Evolutionary conservation across 768 basidiomycete species (phyloP).

Genomic region (Sistotremastrum suecicum): DNA sequence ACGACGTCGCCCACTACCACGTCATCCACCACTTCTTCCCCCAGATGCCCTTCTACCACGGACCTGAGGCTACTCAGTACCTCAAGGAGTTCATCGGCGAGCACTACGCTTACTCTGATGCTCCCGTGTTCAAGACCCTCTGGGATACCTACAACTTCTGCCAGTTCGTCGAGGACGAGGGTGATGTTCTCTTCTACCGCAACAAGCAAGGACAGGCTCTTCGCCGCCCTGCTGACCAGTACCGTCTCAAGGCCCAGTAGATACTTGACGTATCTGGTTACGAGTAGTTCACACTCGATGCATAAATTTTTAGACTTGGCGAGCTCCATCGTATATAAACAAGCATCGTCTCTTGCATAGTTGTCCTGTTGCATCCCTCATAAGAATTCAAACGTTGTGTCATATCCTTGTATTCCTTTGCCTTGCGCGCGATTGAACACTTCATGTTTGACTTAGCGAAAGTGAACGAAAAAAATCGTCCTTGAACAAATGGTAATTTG

Average conservation of each 20-base stretch:
- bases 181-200: constrained; percentile 40
- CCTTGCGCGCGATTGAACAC: too few species aligned
- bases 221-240: constrained; percentile 9
- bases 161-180: constrained; percentile 46
- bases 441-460: too few species aligned
- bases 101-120: constrained; percentile 23
- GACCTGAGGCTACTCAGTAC: constrained; percentile 38
- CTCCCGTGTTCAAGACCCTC: constrained; percentile 45
- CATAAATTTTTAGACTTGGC: too few species aligned
- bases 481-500: too few species aligned
- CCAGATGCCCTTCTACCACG: constrained; percentile 51
- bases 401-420: too few species aligned
- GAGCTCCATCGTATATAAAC: too few species aligned
- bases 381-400: too few species aligned
- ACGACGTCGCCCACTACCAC: constrained; percentile 51
- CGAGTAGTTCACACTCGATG: too few species aligned
- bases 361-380: too few species aligned
- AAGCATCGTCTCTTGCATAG: too few species aligned
- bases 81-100: constrained; percentile 40
- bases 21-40: constrained; percentile 52
- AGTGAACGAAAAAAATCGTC: too few species aligned
- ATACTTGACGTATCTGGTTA: too few species aligned
- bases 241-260: background rate
- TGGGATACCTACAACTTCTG: constrained; percentile 49
- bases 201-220: constrained; percentile 29